phyloP scores from a whole-genome alignment of 441 rosid species.

The Pelargonium citronellum region DNA sequence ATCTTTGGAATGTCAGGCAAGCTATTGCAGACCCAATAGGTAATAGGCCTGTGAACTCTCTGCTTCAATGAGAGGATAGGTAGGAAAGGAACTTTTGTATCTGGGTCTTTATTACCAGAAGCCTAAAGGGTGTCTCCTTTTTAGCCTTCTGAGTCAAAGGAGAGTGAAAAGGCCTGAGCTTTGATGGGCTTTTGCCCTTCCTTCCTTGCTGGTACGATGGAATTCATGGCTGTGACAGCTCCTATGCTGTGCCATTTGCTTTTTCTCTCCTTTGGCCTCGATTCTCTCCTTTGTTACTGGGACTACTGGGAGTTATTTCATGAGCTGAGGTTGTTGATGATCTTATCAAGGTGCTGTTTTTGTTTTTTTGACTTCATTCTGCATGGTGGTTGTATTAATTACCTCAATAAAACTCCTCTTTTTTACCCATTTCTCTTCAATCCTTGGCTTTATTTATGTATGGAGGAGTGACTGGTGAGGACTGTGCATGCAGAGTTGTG shows the following conservation, averaged over 20 bases:
- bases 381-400: conserved; percentile 2
- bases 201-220: conserved; percentile 28
- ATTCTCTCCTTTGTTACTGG: conserved; percentile 31
- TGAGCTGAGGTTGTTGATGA: conserved; percentile 29
- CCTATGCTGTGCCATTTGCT: conserved; percentile 22
- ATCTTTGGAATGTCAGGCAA: conserved; percentile 39
- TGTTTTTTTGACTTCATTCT: conserved; percentile 7
- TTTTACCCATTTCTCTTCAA: conserved; percentile 20
- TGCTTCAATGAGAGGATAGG: conserved; percentile 18
- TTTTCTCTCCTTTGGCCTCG: conserved; percentile 32
- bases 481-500: conserved; percentile 13
- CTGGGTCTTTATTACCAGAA: conserved; percentile 25
- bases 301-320: conserved; percentile 39
- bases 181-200: conserved; percentile 34
- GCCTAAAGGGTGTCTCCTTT: conserved; percentile 26
- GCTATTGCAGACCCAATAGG: conserved; percentile 18
- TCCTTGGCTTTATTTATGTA: conserved; percentile 20
- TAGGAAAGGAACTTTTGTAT: conserved; percentile 15
- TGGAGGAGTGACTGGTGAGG: conserved; percentile 5
- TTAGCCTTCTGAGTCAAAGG: conserved; percentile 18
- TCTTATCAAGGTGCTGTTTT: conserved; percentile 20
- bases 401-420: conserved; percentile 16
- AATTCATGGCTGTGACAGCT: conserved; percentile 43
- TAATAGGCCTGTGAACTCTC: conserved; percentile 33
- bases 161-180: conserved; percentile 26